Evolutionary conservation across 2,329 filamentous ascomycete species (phyloP), one percentile per base, ranked within the genome.

Genomic region (Arthrobotrys conoides): DNA sequence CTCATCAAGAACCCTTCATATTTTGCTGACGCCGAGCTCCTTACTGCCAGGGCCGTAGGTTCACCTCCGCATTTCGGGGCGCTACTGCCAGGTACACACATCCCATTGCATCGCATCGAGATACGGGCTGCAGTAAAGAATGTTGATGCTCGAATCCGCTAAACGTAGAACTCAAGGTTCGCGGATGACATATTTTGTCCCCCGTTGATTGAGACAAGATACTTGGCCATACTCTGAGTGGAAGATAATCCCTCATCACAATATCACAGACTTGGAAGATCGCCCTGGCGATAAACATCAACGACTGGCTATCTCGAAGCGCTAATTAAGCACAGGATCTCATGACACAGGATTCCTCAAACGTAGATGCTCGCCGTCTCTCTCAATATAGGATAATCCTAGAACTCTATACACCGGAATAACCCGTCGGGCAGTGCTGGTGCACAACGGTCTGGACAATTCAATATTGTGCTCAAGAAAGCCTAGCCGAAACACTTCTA

Each of bases 271-370:
- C 73, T 2, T 14, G 38, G 1, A 71, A 46, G n/a, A 68, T 77
- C 33, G 57, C 67, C 30, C 49, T 20, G 67, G 73, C n/a, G 5
- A 71, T 24, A 20, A 71, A 71, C 22, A 77, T 77, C 57, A 57
- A 77, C 49, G 72, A 66, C 14, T 76, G 72, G 72, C 48, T 65
- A 55, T 59, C 27, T 30, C 27, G 70, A 70, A 53, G 65, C 44
- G 72, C 72, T 1, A 71, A 76, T 46, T n/a, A 30, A 30, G 72
- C 66, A 18, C 71, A 66, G n/a, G 65, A 71, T 27, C 38, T 77
- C 14, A 77, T 66, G n/a, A n/a, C n/a, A n/a, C n/a, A n/a, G 2
- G 22, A 67, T 24, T 59, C 59, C 5, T 41, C 48, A 5, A 36
- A 49, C n/a, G 59, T 59, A 10, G 66, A 77, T 53, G 18, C 59